phyloP scores from a whole-genome alignment of 2,329 filamentous ascomycete genomes.

The Ophiostoma quercus region DNA sequence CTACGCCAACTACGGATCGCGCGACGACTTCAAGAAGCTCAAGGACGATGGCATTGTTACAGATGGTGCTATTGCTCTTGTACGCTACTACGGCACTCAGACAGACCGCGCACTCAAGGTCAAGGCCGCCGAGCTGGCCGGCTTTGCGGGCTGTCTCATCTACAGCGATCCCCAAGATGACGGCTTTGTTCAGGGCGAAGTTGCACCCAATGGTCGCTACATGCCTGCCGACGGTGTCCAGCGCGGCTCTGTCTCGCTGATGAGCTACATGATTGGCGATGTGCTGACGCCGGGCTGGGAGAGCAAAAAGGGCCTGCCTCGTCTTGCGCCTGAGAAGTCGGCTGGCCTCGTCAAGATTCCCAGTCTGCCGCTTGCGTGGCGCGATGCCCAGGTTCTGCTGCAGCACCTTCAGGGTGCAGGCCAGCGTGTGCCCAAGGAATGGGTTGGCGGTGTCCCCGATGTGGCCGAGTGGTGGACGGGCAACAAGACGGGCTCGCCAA shows the following conservation, averaged over 20 bases:
- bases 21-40: slow-evolving; percentile 73
- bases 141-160: slow-evolving; percentile 80
- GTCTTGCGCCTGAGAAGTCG: slow-evolving; percentile 65
- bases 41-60: slow-evolving; percentile 66
- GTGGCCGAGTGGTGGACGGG: slow-evolving; percentile 73
- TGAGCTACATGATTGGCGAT: slow-evolving; percentile 80
- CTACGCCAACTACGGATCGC: slow-evolving; percentile 87
- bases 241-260: slow-evolving; percentile 72
- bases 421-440: slow-evolving; percentile 59
- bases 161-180: slow-evolving; percentile 83
- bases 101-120: slow-evolving; percentile 73
- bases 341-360: slow-evolving; percentile 75
- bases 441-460: slow-evolving; percentile 72
- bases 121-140: slow-evolving; percentile 80
- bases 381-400: slow-evolving; percentile 76
- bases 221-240: slow-evolving; percentile 80
- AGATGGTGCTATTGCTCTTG: slow-evolving; percentile 75
- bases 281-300: slow-evolving; percentile 86
- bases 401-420: slow-evolving; percentile 72
- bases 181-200: slow-evolving; percentile 67
- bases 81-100: slow-evolving; percentile 73
- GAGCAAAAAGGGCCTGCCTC: slow-evolving; percentile 58
- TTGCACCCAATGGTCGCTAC: slow-evolving; percentile 70
- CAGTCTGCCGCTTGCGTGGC: slow-evolving; percentile 83
- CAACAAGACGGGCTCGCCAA: slow-evolving; percentile 53